Evolutionary conservation across 768 basidiomycete genomes (phyloP).

Genomic region (Nidularia pulvinata): DNA sequence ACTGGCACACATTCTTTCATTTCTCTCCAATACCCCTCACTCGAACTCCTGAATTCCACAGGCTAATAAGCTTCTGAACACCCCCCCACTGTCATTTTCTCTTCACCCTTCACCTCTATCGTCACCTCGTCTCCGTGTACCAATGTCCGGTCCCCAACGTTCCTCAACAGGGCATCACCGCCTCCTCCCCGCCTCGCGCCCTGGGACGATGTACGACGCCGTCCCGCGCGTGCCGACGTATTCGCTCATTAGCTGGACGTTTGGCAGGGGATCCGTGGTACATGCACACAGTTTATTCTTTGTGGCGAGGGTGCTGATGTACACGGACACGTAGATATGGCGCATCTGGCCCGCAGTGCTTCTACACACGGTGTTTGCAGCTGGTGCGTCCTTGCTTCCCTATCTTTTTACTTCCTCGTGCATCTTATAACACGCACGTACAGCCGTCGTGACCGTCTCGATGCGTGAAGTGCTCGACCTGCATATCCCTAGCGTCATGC

Average conservation of each 20-base stretch:
- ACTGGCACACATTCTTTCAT: too few relatives aligned
- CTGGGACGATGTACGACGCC: constrained; percentile 10
- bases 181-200: constrained; percentile 23
- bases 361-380: constrained; percentile 59
- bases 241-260: constrained; percentile 26
- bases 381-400: constrained; percentile 23
- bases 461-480: constrained; percentile 34
- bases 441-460: constrained; percentile 44
- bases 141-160: too few relatives aligned
- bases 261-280: constrained; percentile 30
- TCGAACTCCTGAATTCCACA: too few relatives aligned
- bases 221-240: constrained; percentile 16
- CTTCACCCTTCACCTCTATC: too few relatives aligned
- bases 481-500: constrained; percentile 53
- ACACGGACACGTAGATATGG: constrained; percentile 59
- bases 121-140: too few relatives aligned
- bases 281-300: not conserved
- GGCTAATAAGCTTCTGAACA: too few relatives aligned
- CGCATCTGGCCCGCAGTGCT: constrained; percentile 68
- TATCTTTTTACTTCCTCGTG: not conserved
- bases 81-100: too few relatives aligned
- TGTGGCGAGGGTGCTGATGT: too few relatives aligned
- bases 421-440: not conserved
- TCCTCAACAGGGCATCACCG: constrained; percentile 13
- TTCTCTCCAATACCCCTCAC: too few relatives aligned